Percentiles rank a stretch among this genome's conserved stretches.
Evolutionary conservation across 352 stramenopile species (phyloP).

Genomic region (Pythium dissimile): DNA sequence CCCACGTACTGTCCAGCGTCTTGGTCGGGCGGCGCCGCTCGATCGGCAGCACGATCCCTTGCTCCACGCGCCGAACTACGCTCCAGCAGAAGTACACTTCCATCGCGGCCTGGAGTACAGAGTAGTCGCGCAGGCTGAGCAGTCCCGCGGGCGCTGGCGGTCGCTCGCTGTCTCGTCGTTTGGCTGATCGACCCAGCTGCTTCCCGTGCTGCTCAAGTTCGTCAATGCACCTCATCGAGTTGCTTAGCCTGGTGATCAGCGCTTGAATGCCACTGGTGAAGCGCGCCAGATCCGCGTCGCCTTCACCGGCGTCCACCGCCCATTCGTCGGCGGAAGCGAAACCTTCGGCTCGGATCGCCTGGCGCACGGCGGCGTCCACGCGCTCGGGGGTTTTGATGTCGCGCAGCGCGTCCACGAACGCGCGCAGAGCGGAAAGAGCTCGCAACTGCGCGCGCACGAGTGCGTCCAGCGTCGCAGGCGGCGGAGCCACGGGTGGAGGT

Average conservation of each 20-base stretch:
- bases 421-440: conserved; percentile 49
- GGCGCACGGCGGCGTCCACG: conserved; percentile 20
- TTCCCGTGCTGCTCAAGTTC: conserved; percentile 11
- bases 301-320: conserved; percentile 11
- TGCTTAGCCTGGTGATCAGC: conserved; percentile 23
- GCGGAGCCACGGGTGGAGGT: background rate
- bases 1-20: conserved; percentile 67
- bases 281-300: conserved; percentile 5
- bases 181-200: background rate
- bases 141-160: conserved; percentile 56
- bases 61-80: conserved; percentile 45
- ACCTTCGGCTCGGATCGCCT: conserved; percentile 30
- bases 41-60: conserved; percentile 50
- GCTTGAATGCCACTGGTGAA: conserved; percentile 4
- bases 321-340: conserved; percentile 10
- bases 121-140: conserved; percentile 83
- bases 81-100: conserved; percentile 78
- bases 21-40: conserved; percentile 69
- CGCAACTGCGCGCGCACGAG: conserved; percentile 46
- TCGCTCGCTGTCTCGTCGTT: background rate
- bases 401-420: conserved; percentile 66
- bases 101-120: conserved; percentile 69
- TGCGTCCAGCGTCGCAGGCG: conserved; percentile 11
- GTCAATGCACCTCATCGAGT: conserved; percentile 48
- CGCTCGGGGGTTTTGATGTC: conserved; percentile 36